These are phyloP conservation scores for Furcasterigmium sp. DNA, from an alignment of 2,329 filamentous ascomycete species.

Conservation along the genomic window DNA sequence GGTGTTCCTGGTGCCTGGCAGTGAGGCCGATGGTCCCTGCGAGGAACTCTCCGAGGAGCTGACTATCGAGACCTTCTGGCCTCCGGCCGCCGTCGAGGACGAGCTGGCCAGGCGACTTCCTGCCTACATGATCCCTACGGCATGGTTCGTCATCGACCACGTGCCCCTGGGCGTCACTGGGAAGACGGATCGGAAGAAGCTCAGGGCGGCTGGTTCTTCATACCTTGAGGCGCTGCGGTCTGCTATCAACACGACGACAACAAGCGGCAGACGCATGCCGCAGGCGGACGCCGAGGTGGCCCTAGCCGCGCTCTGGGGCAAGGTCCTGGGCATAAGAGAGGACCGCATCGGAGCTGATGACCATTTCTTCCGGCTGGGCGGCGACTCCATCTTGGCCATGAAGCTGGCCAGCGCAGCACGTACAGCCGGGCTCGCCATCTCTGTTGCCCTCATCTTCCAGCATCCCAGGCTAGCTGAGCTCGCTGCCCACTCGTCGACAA, in stretches of 20 bases:
- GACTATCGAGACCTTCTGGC: no score
- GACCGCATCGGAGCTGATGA: conserved; percentile 21
- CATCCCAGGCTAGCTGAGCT: conserved; percentile 12
- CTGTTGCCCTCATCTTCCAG: background rate
- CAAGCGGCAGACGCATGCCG: no score
- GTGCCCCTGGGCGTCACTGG: conserved; percentile 9
- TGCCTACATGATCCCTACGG: conserved; percentile 13
- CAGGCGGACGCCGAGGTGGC: background rate
- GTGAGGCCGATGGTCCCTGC: no score
- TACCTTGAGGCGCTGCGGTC: no score
- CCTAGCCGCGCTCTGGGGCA: conserved; percentile 8
- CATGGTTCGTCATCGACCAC: conserved; percentile 9
- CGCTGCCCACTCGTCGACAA: conserved; percentile 3
- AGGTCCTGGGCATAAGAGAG: conserved; percentile 5
- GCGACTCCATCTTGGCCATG: conserved; percentile 20
- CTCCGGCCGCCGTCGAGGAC: conserved; percentile 16
- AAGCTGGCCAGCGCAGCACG: conserved; percentile 5
- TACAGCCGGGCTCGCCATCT: no score
- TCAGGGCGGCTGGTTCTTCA: no score
- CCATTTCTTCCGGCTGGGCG: conserved; percentile 17
- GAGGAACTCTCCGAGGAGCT: no score
- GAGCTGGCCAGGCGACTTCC: conserved; percentile 11
- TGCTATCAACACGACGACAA: no score
- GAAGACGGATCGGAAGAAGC: conserved; percentile 9
- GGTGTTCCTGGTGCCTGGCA: no score